phyloP scores from a whole-genome alignment of 768 basidiomycete species.

The Tricholoma hemisulphureum region DNA sequence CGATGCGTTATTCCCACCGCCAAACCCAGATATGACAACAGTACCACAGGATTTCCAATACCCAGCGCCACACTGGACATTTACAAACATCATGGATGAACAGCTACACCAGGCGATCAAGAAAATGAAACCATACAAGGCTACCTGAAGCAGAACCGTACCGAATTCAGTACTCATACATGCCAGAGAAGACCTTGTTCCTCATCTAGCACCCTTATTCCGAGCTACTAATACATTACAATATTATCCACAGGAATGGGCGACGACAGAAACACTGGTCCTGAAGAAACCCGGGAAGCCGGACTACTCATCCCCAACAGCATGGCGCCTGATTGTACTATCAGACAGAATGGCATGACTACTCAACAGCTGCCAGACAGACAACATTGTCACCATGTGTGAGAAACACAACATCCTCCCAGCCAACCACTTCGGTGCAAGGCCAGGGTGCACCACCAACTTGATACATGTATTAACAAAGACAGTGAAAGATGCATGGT shows the following conservation, averaged over 20 bases:
- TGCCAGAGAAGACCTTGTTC: neutral
- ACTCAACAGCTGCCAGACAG: neutral
- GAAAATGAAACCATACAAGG: neutral
- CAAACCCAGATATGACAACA: neutral
- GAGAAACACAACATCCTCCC: neutral
- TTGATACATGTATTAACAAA: constrained; percentile 29
- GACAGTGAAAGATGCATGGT: constrained; percentile 36
- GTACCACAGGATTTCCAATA: neutral
- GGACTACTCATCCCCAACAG: neutral
- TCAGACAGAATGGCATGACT: neutral
- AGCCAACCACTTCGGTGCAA: no score
- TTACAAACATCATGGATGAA: neutral
- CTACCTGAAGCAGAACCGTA: neutral
- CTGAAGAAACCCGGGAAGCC: neutral
- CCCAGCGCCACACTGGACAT: neutral
- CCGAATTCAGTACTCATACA: neutral
- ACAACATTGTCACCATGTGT: no score
- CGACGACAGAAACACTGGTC: neutral
- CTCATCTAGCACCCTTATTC: neutral
- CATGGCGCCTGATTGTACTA: neutral
- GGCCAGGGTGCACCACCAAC: constrained; percentile 29
- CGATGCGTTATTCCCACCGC: neutral
- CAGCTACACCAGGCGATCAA: neutral
- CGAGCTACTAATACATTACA: neutral
- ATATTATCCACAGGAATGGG: neutral